Evolutionary conservation across 108 stramenopile species (phyloP).

Genomic region (Chaetoceros tenuissimus): DNA sequence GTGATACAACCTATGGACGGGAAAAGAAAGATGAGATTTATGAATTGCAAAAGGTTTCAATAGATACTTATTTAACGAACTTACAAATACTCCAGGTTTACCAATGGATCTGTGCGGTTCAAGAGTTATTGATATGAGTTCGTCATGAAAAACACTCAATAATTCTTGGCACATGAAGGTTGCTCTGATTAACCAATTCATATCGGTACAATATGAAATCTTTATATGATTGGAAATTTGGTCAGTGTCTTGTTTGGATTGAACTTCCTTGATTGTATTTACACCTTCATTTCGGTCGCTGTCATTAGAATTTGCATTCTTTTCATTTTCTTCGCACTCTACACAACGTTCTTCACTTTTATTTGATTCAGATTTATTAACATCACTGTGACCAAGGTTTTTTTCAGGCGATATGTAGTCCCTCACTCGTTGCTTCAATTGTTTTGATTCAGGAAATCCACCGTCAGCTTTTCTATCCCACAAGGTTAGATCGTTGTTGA

Average conservation of each 20-base stretch:
- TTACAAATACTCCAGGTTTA: slow-evolving; percentile 2
- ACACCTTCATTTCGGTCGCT: slow-evolving; percentile 6
- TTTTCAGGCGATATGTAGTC: slow-evolving; percentile 51
- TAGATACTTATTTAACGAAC: too few relatives aligned
- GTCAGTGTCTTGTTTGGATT: not conserved
- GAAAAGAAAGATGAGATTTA: too few relatives aligned
- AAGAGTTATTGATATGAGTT: slow-evolving; percentile 2
- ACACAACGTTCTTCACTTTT: slow-evolving; percentile 4
- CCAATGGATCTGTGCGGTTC: not conserved
- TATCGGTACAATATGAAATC: not conserved
- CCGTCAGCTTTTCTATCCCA: slow-evolving; percentile 47
- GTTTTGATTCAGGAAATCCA: slow-evolving; percentile 73
- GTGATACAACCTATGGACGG: too few relatives aligned
- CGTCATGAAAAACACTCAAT: slow-evolving; percentile 59
- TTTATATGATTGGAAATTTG: slow-evolving; percentile 9
- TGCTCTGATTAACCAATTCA: not conserved
- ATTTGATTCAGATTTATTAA: not conserved
- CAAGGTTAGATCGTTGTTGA: slow-evolving; percentile 12
- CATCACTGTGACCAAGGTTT: slow-evolving; percentile 72
- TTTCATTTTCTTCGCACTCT: slow-evolving; percentile 9
- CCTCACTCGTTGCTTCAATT: slow-evolving; percentile 67
- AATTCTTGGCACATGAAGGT: slow-evolving; percentile 55
- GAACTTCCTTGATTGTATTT: slow-evolving; percentile 6
- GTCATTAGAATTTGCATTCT: not conserved
- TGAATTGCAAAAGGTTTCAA: too few relatives aligned